Base-by-base conservation (phyloP, 2,329 filamentous ascomycete genomes). In the Penicillium sp. region DNA sequence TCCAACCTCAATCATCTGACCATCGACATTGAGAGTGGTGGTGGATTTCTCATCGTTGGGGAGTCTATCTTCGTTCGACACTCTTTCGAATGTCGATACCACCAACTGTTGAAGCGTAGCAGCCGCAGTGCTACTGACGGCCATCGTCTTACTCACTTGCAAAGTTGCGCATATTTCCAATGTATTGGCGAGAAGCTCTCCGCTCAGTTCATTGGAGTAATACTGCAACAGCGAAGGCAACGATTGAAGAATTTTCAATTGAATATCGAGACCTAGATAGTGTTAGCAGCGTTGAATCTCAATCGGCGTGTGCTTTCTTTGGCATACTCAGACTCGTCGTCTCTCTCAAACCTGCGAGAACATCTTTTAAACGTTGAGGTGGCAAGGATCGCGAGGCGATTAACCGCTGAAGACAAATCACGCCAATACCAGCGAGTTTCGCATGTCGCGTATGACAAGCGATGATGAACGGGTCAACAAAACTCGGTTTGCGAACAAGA, bases 101-200 rank as follows among this genome's bases (percentile, higher is more conserved):
- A 97, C 85, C 12, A 98, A 80, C 69, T 97, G 93, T 70, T 96
- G 92, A 46, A 98, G 75, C 2, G 93, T 97, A n/a, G 93, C 93
- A 24, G 92, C 89, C 8, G 93, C 93, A 1, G 95, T 97, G 61
- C 95, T 95, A 66, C 92, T 95, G 60, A 98, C 90, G 44, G 95
- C 90, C 24, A 86, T 83, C 73, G 91, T 95, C 72, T 96, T 97
- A 70, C 88, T 93, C 49, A 83, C 86, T 71, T 97, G 91, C 42
- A 98, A 73, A 44, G 89, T 86, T 53, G 93, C 93, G 72, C 93
- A 97, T 66, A 95, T 89, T 66, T 95, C 91, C 57, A 98, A 73
- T 0, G 88, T 83, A 8, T 83, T 89, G 25, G 89, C 87, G 33
- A 98, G 78, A 29, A 95, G 75, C 52, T 92, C 87, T 1, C 88